Base-by-base conservation (phyloP, 2,329 filamentous ascomycete species). In the Exophiala lecanii-corni region DNA sequence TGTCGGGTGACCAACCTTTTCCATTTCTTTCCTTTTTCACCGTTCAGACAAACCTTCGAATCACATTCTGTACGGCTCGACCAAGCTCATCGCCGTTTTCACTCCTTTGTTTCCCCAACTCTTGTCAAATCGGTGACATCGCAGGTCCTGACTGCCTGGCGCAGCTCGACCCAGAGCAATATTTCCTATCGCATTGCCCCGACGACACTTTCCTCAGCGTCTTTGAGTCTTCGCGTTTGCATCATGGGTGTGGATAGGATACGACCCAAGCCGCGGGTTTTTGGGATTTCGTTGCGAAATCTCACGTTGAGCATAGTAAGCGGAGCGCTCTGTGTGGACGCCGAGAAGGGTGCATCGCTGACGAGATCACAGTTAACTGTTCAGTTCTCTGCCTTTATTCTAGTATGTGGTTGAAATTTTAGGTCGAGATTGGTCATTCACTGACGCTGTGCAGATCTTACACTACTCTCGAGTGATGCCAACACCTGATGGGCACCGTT, bases 401-500 rank as follows among this genome's bases (percentile, higher is more conserved):
- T 71, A 60, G 68, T 71, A 59, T 55, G 66, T 37, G 32, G 19
- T 31, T 23, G 23, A 21, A 36, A 16, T 33, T 16, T 6, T 20
- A 25, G n/a, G 17, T 10, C 13, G 9, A 19, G 19, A 35, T n/a
- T 10, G 15, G 21, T 18, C 21, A 6, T 7, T 23, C 13, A 46
- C 42, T 55, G 23, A 52, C 45, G 10, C 36, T 57, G 5, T 12
- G 26, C 59, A 91, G 86, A 76, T 96, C 43, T 85, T 95, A 75
- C 91, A 96, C 69, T 95, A 97, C 66, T 95, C 89, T 20, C 81
- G 89, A 53, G 81, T 94, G 48, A 96, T 96, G 89, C 85, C 89
- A n/a, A 75, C 82, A 7, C 73, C 78, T 7, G 81, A 83, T 61
- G 86, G 88, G 54, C 86, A 89, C 60, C 83, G 89, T 62, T 97